Conservation (phyloP, 805 yeast species). For the Candida sithepensis region DNA sequence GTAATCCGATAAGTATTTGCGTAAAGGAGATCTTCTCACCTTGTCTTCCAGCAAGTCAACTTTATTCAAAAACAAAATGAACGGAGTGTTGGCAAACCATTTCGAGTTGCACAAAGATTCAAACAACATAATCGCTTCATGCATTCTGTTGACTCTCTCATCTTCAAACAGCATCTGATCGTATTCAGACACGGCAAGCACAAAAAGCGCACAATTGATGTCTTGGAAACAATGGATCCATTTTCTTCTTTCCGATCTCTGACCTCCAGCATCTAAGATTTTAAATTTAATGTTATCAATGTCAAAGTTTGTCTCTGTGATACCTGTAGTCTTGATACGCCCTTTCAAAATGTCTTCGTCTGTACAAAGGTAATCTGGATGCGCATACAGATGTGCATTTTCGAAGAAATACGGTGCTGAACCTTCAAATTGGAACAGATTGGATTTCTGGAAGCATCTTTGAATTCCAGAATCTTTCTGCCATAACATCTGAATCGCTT, state of each 20-base stretch:
- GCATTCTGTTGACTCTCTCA: conserved; percentile 82
- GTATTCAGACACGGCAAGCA: conserved; percentile 85
- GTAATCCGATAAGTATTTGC: conserved; percentile 74
- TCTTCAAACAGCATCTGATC: conserved; percentile 92
- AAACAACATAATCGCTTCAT: conserved; percentile 81
- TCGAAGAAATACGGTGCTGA: conserved; percentile 81
- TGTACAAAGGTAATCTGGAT: conserved; percentile 61
- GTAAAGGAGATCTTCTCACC: conserved; percentile 60
- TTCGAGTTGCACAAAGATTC: conserved; percentile 78
- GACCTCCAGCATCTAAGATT: conserved; percentile 96
- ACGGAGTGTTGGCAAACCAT: conserved; percentile 84
- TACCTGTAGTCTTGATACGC: conserved; percentile 92
- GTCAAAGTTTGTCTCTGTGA: conserved; percentile 78
- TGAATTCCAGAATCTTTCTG: conserved; percentile 60
- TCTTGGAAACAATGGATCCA: conserved; percentile 96
- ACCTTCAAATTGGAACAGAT: conserved; percentile 81
- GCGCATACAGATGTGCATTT: conserved; percentile 60
- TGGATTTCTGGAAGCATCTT: conserved; percentile 54
- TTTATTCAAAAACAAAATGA: conserved; percentile 86
- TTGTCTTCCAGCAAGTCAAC: conserved; percentile 77
- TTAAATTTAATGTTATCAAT: conserved; percentile 63
- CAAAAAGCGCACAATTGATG: conserved; percentile 83
- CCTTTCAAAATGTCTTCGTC: conserved; percentile 87
- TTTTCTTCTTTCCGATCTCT: conserved; percentile 82
- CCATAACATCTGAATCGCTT: conserved; percentile 73